Evolutionary conservation across 2,329 filamentous ascomycete species (phyloP).

Genomic region (Trichoderma citrinoviride): DNA sequence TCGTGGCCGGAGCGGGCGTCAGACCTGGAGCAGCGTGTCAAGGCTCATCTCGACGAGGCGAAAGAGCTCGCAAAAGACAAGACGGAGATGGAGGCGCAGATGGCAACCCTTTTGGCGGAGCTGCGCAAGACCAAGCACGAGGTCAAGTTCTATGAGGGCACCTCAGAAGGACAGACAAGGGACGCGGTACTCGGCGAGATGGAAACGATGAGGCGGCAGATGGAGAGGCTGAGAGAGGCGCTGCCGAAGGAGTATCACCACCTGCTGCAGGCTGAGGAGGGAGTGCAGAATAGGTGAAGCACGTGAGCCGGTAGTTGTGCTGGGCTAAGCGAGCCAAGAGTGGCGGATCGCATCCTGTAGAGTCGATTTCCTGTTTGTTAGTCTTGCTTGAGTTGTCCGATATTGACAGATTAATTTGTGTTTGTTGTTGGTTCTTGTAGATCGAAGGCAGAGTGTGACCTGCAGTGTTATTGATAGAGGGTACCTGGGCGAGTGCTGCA

Average conservation of each 20-base stretch:
- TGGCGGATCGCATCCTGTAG: too few species aligned
- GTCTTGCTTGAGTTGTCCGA: too few species aligned
- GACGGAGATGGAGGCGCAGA: slow-evolving; percentile 24
- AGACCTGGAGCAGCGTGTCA: slow-evolving; percentile 30
- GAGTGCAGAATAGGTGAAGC: neutral
- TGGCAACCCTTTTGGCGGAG: slow-evolving; percentile 27
- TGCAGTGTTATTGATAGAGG: too few species aligned
- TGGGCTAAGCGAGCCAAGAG: too few species aligned
- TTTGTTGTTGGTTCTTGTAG: too few species aligned
- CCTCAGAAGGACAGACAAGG: slow-evolving; percentile 4
- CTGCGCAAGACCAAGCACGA: slow-evolving; percentile 24
- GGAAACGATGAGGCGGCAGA: slow-evolving; percentile 22
- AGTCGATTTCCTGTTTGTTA: neutral
- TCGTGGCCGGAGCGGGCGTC: slow-evolving; percentile 36
- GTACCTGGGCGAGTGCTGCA: too few species aligned
- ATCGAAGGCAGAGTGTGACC: too few species aligned
- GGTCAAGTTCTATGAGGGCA: slow-evolving; percentile 26
- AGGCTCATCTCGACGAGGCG: slow-evolving; percentile 27
- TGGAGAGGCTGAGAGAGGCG: slow-evolving; percentile 23
- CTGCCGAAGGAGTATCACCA: slow-evolving; percentile 20
- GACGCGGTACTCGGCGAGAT: slow-evolving; percentile 15
- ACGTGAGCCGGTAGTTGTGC: neutral
- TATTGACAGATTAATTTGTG: neutral
- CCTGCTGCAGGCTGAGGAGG: neutral
- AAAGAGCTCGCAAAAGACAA: slow-evolving; percentile 28